phyloP scores from a whole-genome alignment of 31 red algal genomes.

The Asparagopsis taxiformis region DNA sequence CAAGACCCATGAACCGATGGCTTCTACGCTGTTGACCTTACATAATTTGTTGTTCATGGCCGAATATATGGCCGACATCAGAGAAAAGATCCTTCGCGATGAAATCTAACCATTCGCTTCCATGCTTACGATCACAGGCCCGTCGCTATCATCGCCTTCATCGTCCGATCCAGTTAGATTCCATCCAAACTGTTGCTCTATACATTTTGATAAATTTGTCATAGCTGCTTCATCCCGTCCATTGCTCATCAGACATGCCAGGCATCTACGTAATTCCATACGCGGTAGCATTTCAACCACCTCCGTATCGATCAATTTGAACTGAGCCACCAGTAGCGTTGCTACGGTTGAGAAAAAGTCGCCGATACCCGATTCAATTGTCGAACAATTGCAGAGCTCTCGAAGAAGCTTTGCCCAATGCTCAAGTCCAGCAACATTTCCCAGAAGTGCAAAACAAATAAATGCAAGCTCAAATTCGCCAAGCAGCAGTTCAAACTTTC shows the following conservation, averaged over 20 bases:
- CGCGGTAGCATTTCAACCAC: neutral
- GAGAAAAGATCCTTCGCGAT: constrained; percentile 78
- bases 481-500: neutral
- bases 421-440: constrained; percentile 6
- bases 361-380: neutral
- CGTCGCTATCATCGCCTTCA: constrained; percentile 23
- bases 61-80: constrained; percentile 74
- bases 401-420: constrained; percentile 14
- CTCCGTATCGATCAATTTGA: constrained; percentile 5
- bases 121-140: constrained; percentile 15
- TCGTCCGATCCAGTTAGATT: constrained; percentile 11
- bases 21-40: constrained; percentile 82
- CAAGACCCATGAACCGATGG: constrained; percentile 87
- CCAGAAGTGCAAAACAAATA: constrained; percentile 14
- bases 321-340: constrained; percentile 7
- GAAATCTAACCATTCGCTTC: constrained; percentile 81
- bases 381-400: constrained; percentile 26
- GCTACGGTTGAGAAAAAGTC: constrained; percentile 8
- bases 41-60: constrained; percentile 96
- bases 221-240: constrained; percentile 2
- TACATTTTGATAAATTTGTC: constrained; percentile 7
- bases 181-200: constrained; percentile 26
- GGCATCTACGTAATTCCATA: constrained; percentile 1
- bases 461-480: constrained; percentile 22
- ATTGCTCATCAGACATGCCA: constrained; percentile 12